Evolutionary conservation across 1,139 yeast genomes (phyloP).

Genomic region (Candida sojae): DNA sequence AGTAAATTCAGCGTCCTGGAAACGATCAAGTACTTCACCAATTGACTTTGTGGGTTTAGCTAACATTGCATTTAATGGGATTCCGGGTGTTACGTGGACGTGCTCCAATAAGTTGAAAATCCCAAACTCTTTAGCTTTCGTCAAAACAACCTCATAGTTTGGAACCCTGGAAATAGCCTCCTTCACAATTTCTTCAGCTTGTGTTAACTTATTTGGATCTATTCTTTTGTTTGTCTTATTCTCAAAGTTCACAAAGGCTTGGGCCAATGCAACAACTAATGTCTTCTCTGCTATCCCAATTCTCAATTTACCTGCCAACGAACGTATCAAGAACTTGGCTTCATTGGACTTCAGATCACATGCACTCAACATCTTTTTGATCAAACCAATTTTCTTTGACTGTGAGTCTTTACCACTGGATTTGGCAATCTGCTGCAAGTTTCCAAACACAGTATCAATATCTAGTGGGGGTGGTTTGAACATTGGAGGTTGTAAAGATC

Average conservation of each 20-base stretch:
- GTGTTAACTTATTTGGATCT: slow-evolving; percentile 42
- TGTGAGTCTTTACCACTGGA: slow-evolving; percentile 87
- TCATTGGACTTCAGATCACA: slow-evolving; percentile 72
- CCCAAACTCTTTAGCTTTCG: slow-evolving; percentile 67
- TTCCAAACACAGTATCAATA: slow-evolving; percentile 69
- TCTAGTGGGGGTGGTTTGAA: slow-evolving; percentile 85
- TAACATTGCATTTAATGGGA: slow-evolving; percentile 96
- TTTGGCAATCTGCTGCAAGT: slow-evolving; percentile 74
- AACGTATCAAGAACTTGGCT: slow-evolving; percentile 86
- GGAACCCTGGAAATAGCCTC: slow-evolving; percentile 93
- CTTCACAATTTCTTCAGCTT: slow-evolving; percentile 77
- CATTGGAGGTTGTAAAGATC: slow-evolving; percentile 89
- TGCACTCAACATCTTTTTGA: slow-evolving; percentile 82
- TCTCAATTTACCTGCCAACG: slow-evolving; percentile 88
- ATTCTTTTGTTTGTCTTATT: slow-evolving; percentile 19
- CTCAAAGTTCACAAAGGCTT: slow-evolving; percentile 73
- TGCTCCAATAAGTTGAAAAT: slow-evolving; percentile 63
- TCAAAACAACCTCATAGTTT: slow-evolving; percentile 77
- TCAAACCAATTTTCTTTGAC: slow-evolving; percentile 68
- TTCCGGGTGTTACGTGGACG: slow-evolving; percentile 83
- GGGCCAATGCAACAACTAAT: slow-evolving; percentile 79
- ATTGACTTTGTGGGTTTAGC: slow-evolving; percentile 97
- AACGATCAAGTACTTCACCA: slow-evolving; percentile 84
- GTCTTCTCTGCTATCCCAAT: slow-evolving; percentile 95
- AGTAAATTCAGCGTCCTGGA: slow-evolving; percentile 82